Conservation (phyloP, 2,329 filamentous ascomycete genomes). For the Hirsutella thompsonii region DNA sequence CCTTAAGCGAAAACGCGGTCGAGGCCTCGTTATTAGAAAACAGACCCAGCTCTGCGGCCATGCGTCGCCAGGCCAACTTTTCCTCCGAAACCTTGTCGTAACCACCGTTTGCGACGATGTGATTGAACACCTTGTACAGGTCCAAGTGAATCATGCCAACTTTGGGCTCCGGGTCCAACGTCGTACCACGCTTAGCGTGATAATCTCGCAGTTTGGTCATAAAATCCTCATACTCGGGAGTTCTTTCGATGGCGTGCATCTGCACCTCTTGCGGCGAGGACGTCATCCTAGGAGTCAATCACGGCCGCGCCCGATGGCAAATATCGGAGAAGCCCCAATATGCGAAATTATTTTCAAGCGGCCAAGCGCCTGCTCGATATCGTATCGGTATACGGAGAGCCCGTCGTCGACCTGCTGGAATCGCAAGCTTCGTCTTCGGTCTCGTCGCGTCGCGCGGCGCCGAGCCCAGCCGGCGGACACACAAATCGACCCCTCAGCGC, state of each 20-base stretch:
- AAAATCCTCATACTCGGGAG: constrained; percentile 66
- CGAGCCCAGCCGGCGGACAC: constrained; percentile 1
- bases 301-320: background rate
- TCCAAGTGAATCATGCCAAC: constrained; percentile 67
- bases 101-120: constrained; percentile 64
- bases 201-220: constrained; percentile 60
- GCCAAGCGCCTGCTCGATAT: background rate
- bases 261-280: constrained; percentile 21
- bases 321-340: background rate
- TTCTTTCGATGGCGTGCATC: constrained; percentile 39
- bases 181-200: constrained; percentile 67
- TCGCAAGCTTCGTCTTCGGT: background rate
- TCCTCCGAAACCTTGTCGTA: constrained; percentile 77
- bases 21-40: constrained; percentile 64
- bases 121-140: constrained; percentile 64
- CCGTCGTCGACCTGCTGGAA: background rate
- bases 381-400: too few relatives aligned
- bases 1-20: constrained; percentile 77
- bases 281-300: constrained; percentile 6
- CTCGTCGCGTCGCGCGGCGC: background rate
- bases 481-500: background rate
- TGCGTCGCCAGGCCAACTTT: constrained; percentile 74
- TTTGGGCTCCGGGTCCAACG: constrained; percentile 69
- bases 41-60: constrained; percentile 65
- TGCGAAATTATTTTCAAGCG: background rate